phyloP scores from a whole-genome alignment of 805 yeast species.

The Yarrowia bubula region DNA sequence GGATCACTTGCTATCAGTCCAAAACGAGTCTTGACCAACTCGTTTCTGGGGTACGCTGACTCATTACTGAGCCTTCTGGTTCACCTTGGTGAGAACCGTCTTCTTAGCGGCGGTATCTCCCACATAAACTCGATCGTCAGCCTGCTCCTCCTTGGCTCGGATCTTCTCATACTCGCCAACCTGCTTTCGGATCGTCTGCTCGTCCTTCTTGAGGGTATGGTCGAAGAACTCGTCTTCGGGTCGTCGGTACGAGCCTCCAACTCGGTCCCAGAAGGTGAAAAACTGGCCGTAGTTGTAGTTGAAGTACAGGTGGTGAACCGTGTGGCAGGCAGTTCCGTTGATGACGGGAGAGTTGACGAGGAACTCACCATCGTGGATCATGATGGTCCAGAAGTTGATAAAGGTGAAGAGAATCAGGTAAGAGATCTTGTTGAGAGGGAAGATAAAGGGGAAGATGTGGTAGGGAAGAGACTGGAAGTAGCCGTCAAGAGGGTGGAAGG shows the following conservation, averaged over 20 bases:
- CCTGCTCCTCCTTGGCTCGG: conserved; percentile 77
- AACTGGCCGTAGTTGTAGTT: conserved; percentile 98
- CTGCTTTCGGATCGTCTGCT: conserved; percentile 68
- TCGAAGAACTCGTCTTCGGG: conserved; percentile 88
- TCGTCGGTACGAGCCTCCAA: conserved; percentile 88
- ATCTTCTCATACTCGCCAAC: conserved; percentile 71
- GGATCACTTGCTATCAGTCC: too few relatives aligned
- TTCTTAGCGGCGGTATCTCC: conserved; percentile 9
- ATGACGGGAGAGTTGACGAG: conserved; percentile 88
- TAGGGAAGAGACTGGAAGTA: conserved; percentile 90
- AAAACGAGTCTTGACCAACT: background rate
- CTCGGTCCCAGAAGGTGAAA: conserved; percentile 96
- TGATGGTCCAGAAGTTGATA: conserved; percentile 96
- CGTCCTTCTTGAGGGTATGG: conserved; percentile 54
- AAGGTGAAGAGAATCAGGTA: conserved; percentile 80
- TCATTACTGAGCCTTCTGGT: background rate
- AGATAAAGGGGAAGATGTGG: conserved; percentile 84
- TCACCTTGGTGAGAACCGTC: background rate
- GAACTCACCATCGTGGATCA: conserved; percentile 98
- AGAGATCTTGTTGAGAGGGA: conserved; percentile 87
- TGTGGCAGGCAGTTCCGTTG: conserved; percentile 98
- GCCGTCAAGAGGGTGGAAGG: conserved; percentile 98
- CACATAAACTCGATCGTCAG: conserved; percentile 67
- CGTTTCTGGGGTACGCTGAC: background rate
- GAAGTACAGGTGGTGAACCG: conserved; percentile 94